Conservation (phyloP, 1,139 yeast genomes). For the Blastobotrys proliferans region DNA sequence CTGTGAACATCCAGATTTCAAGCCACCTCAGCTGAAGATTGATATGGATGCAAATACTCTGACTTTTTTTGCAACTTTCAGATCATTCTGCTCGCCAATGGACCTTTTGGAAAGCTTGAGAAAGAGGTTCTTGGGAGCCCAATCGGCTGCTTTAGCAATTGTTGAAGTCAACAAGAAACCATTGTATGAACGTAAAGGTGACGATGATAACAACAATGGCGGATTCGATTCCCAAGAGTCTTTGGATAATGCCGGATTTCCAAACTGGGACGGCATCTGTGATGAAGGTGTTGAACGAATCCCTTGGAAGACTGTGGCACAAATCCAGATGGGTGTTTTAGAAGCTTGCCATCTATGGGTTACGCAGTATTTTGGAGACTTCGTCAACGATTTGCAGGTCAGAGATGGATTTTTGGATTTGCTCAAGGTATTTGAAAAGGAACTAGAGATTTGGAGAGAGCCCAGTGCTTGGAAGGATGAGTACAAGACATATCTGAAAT, state of each 20-base stretch:
- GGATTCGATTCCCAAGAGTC: conserved; percentile 2
- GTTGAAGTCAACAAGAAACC: conserved; percentile 20
- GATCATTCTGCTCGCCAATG: conserved; percentile 56
- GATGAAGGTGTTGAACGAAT: conserved; percentile 34
- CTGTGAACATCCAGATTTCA: conserved; percentile 31
- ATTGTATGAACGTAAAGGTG: neutral
- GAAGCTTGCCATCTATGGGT: conserved; percentile 73
- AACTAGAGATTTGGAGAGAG: conserved; percentile 53
- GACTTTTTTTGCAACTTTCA: conserved; percentile 62
- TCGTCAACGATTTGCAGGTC: conserved; percentile 62
- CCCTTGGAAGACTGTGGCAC: conserved; percentile 57
- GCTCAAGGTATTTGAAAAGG: conserved; percentile 65
- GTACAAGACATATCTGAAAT: conserved; percentile 30
- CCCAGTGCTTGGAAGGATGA: conserved; percentile 32
- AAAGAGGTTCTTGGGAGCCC: conserved; percentile 54
- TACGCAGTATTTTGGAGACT: conserved; percentile 69
- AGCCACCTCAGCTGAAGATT: conserved; percentile 42
- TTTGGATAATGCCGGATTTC: conserved; percentile 33
- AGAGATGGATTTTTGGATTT: conserved; percentile 62
- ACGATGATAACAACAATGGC: neutral
- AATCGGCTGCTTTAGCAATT: conserved; percentile 53
- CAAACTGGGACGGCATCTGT: conserved; percentile 38
- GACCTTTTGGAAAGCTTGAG: conserved; percentile 48
- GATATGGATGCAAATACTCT: conserved; percentile 57
- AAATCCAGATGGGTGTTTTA: conserved; percentile 77